Base-by-base conservation (phyloP, 2,329 filamentous ascomycete genomes). In the Scleromitrula shiraiana region DNA sequence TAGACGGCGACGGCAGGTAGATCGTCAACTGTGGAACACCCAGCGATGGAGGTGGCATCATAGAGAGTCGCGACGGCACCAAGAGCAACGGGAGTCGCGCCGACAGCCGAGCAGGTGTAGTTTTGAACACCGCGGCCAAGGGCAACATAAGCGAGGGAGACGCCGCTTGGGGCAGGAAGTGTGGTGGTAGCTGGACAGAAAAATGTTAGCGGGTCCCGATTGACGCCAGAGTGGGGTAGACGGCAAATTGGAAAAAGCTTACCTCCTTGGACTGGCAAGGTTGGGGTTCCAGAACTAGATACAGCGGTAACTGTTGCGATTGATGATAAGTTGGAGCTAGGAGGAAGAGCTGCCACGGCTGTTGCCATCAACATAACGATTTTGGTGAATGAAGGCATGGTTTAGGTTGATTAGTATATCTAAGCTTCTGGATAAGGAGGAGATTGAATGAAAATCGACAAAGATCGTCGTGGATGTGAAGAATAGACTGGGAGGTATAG, bases 91-190 rank as follows among this genome's bases (percentile, higher is more conserved):
- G 59, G 51, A 7, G 43, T 46, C 9, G 52, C 55, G 15, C 50
- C 50, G 8, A 40, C 39, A n/a, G 35, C 41, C 2, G 53, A 24
- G 54, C 62, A 65, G 35, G 61, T 61, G 48, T 64, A 65, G 43
- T 65, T 65, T 43, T 65, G 62, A 29, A 59, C 49, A 32, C 62
- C 62, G 9, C 59, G 59, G 39, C 62, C 62, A 24, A 64, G 49
- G n/a, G 59, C 56, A 30, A 63, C 53, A 35, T 56, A 59, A 45
- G 51, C 47, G 29, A 67, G 53, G 15, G 57, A n/a, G n/a, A n/a
- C 52, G 20, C 59, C 50, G 20, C 42, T 57, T n/a, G 57, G 50
- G 15, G 50, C 6, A 30, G 54, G 53, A 23, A 64, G 56, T 51
- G 55, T 54, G 20, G 54, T 52, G 14, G 30, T 32, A 39, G 45